Conservation (phyloP, 78 protist species). For the Isochrysis galbana region DNA sequence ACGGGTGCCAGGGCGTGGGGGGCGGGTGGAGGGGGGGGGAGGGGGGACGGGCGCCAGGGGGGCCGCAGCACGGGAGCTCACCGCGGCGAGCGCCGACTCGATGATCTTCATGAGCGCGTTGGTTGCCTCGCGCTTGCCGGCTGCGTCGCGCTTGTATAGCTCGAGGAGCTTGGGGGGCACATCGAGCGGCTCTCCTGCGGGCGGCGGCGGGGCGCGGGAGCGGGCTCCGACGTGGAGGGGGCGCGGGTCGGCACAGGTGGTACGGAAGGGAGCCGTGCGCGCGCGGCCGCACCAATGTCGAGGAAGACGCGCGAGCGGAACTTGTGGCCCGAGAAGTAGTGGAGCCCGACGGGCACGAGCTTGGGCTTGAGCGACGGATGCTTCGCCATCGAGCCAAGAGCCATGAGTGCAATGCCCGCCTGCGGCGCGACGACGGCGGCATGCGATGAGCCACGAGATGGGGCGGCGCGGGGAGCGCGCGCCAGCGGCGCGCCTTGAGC, state of each 20-base stretch:
- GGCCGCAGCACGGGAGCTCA: no score
- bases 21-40: no score
- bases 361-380: neutral
- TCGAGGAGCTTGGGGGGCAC: neutral
- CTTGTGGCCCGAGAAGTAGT: constrained; percentile 42
- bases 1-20: no score
- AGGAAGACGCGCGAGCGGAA: constrained; percentile 50
- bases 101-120: neutral
- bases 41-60: no score
- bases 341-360: constrained; percentile 53
- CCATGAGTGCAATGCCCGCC: constrained; percentile 48
- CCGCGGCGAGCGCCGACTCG: neutral
- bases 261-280: no score
- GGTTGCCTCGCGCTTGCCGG: constrained; percentile 27
- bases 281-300: constrained; percentile 43
- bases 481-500: constrained; percentile 27
- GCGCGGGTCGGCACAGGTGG: no score
- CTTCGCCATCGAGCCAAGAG: neutral
- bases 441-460: no score
- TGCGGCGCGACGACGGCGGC: neutral
- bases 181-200: constrained; percentile 4
- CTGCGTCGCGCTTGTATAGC: neutral
- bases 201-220: no score
- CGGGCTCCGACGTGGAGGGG: no score
- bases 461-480: neutral